Base-by-base conservation (phyloP, 2,329 filamentous ascomycete genomes). In the Ophiostoma ips region DNA sequence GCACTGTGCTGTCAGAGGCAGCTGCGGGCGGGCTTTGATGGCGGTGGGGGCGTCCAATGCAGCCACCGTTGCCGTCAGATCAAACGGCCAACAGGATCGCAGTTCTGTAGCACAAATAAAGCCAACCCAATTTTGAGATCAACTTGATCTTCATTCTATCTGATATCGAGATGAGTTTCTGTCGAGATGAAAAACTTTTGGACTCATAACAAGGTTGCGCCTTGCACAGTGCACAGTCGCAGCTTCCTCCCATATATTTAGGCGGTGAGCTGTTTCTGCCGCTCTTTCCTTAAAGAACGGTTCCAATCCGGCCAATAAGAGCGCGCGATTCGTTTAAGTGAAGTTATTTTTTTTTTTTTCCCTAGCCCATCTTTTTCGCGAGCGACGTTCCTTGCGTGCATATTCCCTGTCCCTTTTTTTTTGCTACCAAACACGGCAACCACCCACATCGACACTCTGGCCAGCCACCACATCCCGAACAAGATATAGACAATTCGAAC, bases 201-300 rank as follows among this genome's bases (percentile, higher is more conserved):
- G n/a, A n/a, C n/a, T n/a, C 38, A 41, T 6, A n/a, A 41, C 19
- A 16, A 11, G 19, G 2, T 41, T 16, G n/a, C 24, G 24, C 24
- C 38, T 41, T 19, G 19, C 45, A 24, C 34, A 36, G 33, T 24
- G 31, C 24, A 46, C 15, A 9, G 24, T 21, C 31, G 43, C 45
- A 19, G 37, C 24, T 43, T 34, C 30, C 24, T 21, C 16, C n/a
- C 34, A 35, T 19, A 33, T 19, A n/a, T 45, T 51, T 52, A 54
- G 52, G 55, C 55, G 55, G 53, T 55, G 48, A 56, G 40, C 13
- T 1, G 16, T 41, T 56, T 55, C 52, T 56, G 55, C 53, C 53
- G 49, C 33, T 36, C 30, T 46, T 52, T 50, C 43, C n/a, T 3
- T n/a, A 31, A 15, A 49, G 36, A 48, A 47, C 8, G 35, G 5